A percentile compares a stretch with the other conserved stretches of the same genome.
phyloP scores from a whole-genome alignment of 208 protist genomes.

The Endotrypanum monterogeii region DNA sequence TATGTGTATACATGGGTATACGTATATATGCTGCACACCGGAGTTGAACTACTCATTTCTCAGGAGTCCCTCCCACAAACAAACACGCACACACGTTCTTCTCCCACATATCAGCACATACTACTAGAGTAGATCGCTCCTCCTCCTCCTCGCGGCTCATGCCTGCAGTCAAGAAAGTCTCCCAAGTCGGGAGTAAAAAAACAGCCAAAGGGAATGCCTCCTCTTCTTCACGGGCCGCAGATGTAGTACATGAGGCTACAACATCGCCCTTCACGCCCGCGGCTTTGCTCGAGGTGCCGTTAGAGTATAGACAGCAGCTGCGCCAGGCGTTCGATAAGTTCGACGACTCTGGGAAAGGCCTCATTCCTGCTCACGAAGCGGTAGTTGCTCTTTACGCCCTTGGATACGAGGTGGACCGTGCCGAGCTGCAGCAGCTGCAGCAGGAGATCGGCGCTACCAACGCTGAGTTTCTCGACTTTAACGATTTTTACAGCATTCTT shows the following conservation, averaged over 20 bases:
- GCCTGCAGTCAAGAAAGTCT: neutral
- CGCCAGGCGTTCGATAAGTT: slow-evolving; percentile 96
- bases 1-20: too few species aligned
- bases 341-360: slow-evolving; percentile 92
- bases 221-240: neutral
- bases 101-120: neutral
- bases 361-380: slow-evolving; percentile 86
- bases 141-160: neutral
- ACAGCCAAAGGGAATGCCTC: slow-evolving; percentile 2
- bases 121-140: neutral
- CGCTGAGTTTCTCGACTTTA: slow-evolving; percentile 87
- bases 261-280: slow-evolving; percentile 30
- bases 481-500: slow-evolving; percentile 90
- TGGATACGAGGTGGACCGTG: slow-evolving; percentile 93
- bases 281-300: slow-evolving; percentile 59
- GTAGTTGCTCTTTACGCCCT: slow-evolving; percentile 94
- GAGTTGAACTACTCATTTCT: too few species aligned
- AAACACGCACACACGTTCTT: neutral
- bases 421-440: slow-evolving; percentile 86
- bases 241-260: slow-evolving; percentile 7
- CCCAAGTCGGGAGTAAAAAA: slow-evolving; percentile 1
- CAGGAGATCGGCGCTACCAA: slow-evolving; percentile 61
- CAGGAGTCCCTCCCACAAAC: neutral
- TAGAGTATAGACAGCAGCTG: slow-evolving; percentile 87
- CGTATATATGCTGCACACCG: too few species aligned